Base-by-base conservation (phyloP, 768 basidiomycete species). In the Gloeostereum incarnatum region DNA sequence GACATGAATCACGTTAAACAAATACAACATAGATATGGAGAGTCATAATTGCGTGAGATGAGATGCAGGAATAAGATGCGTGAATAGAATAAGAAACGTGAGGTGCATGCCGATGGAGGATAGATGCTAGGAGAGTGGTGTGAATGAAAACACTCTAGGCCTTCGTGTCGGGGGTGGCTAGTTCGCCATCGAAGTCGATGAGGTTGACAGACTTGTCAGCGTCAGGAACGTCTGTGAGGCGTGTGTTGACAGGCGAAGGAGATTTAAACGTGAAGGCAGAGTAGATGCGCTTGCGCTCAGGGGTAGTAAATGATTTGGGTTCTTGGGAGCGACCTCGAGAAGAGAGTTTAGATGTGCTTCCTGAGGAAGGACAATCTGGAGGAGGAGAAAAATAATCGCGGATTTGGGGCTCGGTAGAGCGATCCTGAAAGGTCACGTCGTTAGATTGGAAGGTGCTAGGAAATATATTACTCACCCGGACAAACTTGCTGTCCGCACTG, bases 221-320 rank as follows among this genome's bases (percentile, higher is more conserved):
- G n/a, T n/a, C n/a, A n/a, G n/a, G n/a, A n/a, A n/a, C 55, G 52
- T 68, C 62, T 49, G 58, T 68, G 58, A 69, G 70, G 39, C 76
- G 75, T 41, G 71, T 60, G 37, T 71, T 68, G 1, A 73, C 64
- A 7, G 73, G 75, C 1, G 80, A 80, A 5, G 85, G 85, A 1
- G 82, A 79, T 11, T 77, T 71, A 61, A 88, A 88, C 3, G 84
- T 87, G 53, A 88, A 88, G 3, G 81, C 69, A 16, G 81, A 67
- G 53, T 82, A 84, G 43, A 78, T 78, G 43, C 66, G 69, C 51
- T 78, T 76, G 49, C 82, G 75, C 50, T 87, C 80, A 3, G 85
- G 83, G 3, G 84, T 85, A 13, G 78, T 75, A 45, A 85, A 77
- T n/a, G 62, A 54, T 38, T 55, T 61, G 38, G 54, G 40, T 32